These are phyloP conservation scores for Lipomyces yamadae DNA, from an alignment of 805 yeast species.

Conservation along the genomic window DNA sequence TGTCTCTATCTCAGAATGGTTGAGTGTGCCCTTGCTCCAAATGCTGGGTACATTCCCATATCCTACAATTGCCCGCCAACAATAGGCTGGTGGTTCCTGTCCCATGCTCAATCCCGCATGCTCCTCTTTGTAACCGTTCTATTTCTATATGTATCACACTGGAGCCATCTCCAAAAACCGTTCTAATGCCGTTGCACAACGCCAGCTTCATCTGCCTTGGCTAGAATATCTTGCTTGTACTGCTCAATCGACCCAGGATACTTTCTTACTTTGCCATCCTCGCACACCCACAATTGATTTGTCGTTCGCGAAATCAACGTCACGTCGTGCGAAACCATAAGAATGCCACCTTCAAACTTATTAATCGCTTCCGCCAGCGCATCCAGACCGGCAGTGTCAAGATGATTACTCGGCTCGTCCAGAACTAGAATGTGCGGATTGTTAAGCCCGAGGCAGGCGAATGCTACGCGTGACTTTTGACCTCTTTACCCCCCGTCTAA, in stretches of 20 bases:
- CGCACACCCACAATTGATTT: conserved; percentile 95
- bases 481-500: conserved; percentile 51
- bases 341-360: conserved; percentile 90
- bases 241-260: conserved; percentile 84
- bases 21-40: no score
- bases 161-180: background rate
- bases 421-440: conserved; percentile 90
- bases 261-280: conserved; percentile 75
- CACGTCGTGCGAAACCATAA: conserved; percentile 98
- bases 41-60: no score
- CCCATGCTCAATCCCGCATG: no score
- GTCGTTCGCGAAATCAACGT: conserved; percentile 86
- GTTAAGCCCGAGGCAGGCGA: conserved; percentile 88
- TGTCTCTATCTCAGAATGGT: no score
- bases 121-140: background rate
- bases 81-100: no score
- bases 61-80: no score
- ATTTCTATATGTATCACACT: background rate
- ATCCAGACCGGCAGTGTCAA: conserved; percentile 97
- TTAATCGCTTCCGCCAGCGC: conserved; percentile 89
- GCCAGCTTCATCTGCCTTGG: conserved; percentile 79
- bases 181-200: conserved; percentile 82
- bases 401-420: conserved; percentile 98
- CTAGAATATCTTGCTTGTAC: conserved; percentile 85
- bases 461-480: conserved; percentile 97